A percentile compares a stretch with the other conserved stretches of the same genome.
These are phyloP conservation scores for Lachancea kluyveri DNA, from an alignment of 805 yeast species.

Conservation along the genomic window DNA sequence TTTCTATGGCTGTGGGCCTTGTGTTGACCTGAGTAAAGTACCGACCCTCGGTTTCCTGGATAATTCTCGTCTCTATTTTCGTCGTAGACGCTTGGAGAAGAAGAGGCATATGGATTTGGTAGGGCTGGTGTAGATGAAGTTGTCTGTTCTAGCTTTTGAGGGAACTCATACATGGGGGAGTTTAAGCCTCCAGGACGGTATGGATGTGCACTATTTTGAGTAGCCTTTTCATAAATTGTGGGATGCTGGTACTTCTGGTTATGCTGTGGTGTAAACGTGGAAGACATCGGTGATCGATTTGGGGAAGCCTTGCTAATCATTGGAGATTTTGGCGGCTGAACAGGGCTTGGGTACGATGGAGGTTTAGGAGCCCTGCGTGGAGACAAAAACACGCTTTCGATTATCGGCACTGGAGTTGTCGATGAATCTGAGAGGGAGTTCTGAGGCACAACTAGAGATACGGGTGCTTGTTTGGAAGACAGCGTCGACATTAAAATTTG, in stretches of 20 bases:
- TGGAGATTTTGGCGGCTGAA: constrained; percentile 32
- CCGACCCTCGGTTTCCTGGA: constrained; percentile 17
- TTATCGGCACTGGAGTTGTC: constrained; percentile 15
- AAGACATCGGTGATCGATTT: constrained; percentile 5
- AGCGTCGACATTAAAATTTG: not conserved
- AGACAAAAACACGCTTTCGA: constrained; percentile 41
- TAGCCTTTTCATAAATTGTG: constrained; percentile 22
- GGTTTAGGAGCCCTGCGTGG: constrained; percentile 75
- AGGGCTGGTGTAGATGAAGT: constrained; percentile 8
- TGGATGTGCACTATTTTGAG: constrained; percentile 4
- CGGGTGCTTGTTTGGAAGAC: constrained; percentile 8
- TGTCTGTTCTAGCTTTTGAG: no score
- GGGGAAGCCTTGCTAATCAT: constrained; percentile 10
- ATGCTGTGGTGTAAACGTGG: constrained; percentile 5
- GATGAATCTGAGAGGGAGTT: constrained; percentile 5
- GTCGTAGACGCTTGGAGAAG: not conserved
- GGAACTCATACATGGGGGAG: constrained; percentile 6
- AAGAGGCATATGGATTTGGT: constrained; percentile 3
- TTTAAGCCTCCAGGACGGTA: constrained; percentile 4
- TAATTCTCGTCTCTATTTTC: constrained; percentile 1
- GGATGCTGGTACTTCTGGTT: constrained; percentile 19
- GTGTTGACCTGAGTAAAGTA: constrained; percentile 11
- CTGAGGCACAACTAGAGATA: constrained; percentile 8
- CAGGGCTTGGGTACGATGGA: constrained; percentile 44
- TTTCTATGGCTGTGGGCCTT: constrained; percentile 20